Evolutionary conservation across 2,329 filamentous ascomycete species (phyloP).

Genomic region (Diplocarpon mali): DNA sequence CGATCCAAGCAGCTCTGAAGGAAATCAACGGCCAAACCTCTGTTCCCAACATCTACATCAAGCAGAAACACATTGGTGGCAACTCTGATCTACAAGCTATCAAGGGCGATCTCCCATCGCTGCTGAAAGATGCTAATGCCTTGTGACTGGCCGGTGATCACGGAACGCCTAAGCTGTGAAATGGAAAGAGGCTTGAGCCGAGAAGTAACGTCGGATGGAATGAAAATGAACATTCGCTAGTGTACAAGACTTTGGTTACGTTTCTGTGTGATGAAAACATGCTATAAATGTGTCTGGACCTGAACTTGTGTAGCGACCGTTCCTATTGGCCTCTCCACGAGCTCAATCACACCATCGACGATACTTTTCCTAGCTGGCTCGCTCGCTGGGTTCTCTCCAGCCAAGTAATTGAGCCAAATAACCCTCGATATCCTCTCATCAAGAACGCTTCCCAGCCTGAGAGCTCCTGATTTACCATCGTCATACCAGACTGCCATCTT

Average conservation of each 20-base stretch:
- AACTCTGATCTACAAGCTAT: constrained; percentile 74
- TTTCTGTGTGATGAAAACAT: neutral
- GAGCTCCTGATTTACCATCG: constrained; percentile 35
- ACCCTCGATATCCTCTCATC: constrained; percentile 75
- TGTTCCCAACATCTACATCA: constrained; percentile 94
- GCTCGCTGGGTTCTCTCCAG: constrained; percentile 76
- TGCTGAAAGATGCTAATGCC: constrained; percentile 56
- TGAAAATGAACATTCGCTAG: neutral
- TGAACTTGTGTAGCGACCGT: constrained; percentile 73
- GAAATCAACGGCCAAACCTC: constrained; percentile 75
- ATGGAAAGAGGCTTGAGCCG: neutral
- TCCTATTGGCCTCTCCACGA: constrained; percentile 79
- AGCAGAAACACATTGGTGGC: constrained; percentile 83
- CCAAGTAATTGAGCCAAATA: constrained; percentile 85
- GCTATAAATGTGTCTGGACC: constrained; percentile 5
- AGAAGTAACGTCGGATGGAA: neutral
- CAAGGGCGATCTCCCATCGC: constrained; percentile 52
- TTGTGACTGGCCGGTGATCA: constrained; percentile 33
- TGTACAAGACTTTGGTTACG: neutral
- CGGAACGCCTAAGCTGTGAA: neutral
- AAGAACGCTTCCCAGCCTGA: constrained; percentile 56
- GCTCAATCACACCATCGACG: constrained; percentile 75
- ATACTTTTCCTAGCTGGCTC: constrained; percentile 72
- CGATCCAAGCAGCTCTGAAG: constrained; percentile 71
- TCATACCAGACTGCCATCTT: constrained; percentile 58